phyloP scores from a whole-genome alignment of 257 asterid species.

The Nicotiana benthamiana region DNA sequence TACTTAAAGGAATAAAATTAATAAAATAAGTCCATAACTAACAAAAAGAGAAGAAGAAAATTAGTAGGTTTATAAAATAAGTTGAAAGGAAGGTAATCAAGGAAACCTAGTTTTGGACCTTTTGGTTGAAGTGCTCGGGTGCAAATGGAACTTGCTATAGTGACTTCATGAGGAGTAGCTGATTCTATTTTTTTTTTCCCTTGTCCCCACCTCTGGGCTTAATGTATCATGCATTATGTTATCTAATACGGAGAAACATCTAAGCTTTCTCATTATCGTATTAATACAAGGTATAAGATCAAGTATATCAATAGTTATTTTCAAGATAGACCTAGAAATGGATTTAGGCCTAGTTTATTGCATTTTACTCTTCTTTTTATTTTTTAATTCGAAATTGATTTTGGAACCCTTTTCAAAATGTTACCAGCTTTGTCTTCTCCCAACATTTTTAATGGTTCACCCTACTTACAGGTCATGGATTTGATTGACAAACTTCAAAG shows the following conservation, averaged over 20 bases:
- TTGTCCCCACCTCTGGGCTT: neutral
- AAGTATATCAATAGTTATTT: neutral
- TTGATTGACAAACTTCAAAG: conserved; percentile 56
- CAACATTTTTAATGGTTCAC: conserved; percentile 8
- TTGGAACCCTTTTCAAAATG: neutral
- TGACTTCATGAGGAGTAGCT: neutral
- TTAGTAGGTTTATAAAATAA: neutral
- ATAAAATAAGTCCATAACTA: neutral
- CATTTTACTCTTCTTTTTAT: conserved; percentile 1
- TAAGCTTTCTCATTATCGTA: neutral
- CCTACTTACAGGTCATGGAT: conserved; percentile 60
- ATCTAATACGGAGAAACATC: neutral
- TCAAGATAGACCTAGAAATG: neutral
- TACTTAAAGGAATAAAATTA: neutral
- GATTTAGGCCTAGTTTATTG: neutral
- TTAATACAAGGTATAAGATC: neutral
- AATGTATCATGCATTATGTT: neutral
- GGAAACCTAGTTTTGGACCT: neutral
- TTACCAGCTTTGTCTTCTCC: neutral
- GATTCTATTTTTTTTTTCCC: neutral
- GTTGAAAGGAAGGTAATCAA: neutral
- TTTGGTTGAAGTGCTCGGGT: neutral
- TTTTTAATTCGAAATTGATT: neutral
- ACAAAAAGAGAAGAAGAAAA: neutral
- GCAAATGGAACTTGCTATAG: neutral